A percentile compares a stretch with the other conserved stretches of the same genome.
Evolutionary conservation across 345 rosid genomes (phyloP).

Genomic region (Acer saccharum): DNA sequence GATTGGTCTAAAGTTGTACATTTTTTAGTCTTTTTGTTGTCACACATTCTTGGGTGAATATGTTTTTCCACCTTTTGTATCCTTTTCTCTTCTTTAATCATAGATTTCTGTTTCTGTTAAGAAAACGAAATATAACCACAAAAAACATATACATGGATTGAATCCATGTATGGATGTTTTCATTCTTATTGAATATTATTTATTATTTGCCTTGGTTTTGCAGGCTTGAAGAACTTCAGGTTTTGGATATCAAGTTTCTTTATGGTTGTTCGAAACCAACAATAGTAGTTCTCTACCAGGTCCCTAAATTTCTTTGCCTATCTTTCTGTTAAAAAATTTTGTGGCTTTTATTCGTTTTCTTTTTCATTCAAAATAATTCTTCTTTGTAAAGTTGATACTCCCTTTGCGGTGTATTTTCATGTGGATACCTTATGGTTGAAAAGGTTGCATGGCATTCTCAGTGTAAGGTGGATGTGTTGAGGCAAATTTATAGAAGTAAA

Average conservation of each 20-base stretch:
- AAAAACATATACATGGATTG: not conserved
- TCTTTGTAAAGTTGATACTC: not conserved
- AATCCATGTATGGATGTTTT: not conserved
- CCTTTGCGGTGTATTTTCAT: not conserved
- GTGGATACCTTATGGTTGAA: not conserved
- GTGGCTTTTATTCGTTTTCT: not conserved
- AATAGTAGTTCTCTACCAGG: slow-evolving; percentile 94
- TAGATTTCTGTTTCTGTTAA: not conserved
- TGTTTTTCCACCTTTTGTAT: too few species aligned
- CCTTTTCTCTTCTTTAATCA: too few species aligned
- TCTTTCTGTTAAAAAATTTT: not conserved
- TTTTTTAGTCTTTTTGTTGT: too few species aligned
- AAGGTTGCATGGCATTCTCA: not conserved
- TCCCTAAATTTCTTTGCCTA: slow-evolving; percentile 23
- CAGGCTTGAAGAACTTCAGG: slow-evolving; percentile 98
- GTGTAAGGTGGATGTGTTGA: not conserved
- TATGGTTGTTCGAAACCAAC: slow-evolving; percentile 90
- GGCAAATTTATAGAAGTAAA: not conserved
- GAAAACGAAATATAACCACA: too few species aligned
- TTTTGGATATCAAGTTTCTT: slow-evolving; percentile 92
- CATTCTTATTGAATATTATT: slow-evolving; percentile 10
- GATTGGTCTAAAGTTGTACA: too few species aligned
- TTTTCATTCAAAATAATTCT: not conserved
- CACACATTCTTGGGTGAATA: too few species aligned
- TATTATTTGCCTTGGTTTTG: not conserved